Evolutionary conservation across 2,329 filamentous ascomycete genomes (phyloP).

Genomic region (Xylariales sp.): DNA sequence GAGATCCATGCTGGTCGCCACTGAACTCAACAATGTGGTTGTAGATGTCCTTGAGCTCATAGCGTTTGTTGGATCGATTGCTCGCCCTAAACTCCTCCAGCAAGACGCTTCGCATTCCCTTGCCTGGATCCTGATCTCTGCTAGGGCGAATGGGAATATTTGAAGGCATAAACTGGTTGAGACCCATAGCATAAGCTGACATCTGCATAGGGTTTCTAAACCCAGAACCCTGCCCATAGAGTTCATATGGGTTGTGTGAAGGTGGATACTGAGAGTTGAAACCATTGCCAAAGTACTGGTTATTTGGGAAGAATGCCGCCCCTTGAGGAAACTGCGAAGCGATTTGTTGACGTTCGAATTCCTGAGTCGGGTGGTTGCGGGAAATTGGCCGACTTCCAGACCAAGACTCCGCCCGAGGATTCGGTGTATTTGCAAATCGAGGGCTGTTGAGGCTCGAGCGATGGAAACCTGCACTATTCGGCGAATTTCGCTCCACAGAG

Average conservation of each 20-base stretch:
- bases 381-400: constrained; percentile 23
- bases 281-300: constrained; percentile 24
- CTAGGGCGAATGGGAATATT: constrained; percentile 29
- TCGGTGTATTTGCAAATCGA: constrained; percentile 23
- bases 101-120: constrained; percentile 63
- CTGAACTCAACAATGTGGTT: constrained; percentile 88
- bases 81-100: constrained; percentile 78
- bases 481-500: constrained; percentile 34
- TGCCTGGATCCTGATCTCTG: constrained; percentile 54
- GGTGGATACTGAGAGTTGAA: constrained; percentile 32
- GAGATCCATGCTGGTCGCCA: constrained; percentile 90
- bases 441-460: constrained; percentile 24
- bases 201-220: constrained; percentile 30
- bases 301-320: constrained; percentile 13
- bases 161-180: constrained; percentile 22
- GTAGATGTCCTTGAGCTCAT: constrained; percentile 85
- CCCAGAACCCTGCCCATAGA: constrained; percentile 26
- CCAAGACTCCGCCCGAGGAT: constrained; percentile 30
- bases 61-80: constrained; percentile 67
- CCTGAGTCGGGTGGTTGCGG: constrained; percentile 28
- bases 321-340: constrained; percentile 25
- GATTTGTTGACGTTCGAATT: constrained; percentile 32
- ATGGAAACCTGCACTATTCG: constrained; percentile 24
- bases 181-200: constrained; percentile 26
- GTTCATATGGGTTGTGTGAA: constrained; percentile 26